Conservation (phyloP, 2,329 filamentous ascomycete genomes). For the Talaromyces sp. region DNA sequence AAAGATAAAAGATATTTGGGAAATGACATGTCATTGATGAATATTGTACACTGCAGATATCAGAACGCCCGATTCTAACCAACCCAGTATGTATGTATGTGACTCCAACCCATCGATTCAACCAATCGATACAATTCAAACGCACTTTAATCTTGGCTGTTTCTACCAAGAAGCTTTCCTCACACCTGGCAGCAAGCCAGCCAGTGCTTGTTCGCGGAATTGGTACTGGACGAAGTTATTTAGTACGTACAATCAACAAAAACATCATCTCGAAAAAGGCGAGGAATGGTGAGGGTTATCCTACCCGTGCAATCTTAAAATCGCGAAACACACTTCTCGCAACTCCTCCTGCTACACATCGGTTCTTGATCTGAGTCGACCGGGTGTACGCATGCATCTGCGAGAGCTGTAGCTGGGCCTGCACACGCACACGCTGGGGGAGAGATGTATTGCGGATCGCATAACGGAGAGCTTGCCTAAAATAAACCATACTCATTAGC, state of each 20-base stretch:
- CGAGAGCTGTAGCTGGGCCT: constrained; percentile 86
- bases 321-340: constrained; percentile 84
- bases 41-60: constrained; percentile 7
- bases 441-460: constrained; percentile 90
- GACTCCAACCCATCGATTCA: neutral
- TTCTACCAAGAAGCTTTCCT: constrained; percentile 91
- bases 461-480: constrained; percentile 67
- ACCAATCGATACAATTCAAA: neutral
- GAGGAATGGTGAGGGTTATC: constrained; percentile 29
- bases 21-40: neutral
- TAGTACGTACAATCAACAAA: neutral
- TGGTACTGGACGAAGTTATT: constrained; percentile 60
- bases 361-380: constrained; percentile 87
- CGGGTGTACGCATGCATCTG: constrained; percentile 97
- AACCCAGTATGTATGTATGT: neutral
- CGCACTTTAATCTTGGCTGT: neutral
- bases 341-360: constrained; percentile 89
- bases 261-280: neutral
- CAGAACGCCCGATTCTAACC: constrained; percentile 1
- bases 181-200: constrained; percentile 81
- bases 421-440: constrained; percentile 72
- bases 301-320: constrained; percentile 85
- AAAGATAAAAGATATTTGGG: neutral
- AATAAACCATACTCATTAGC: neutral
- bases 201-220: constrained; percentile 85